Percentiles rank a stretch among this genome's conserved stretches.
phyloP scores from a whole-genome alignment of 1,139 yeast genomes.

The Pneumocystis canis region DNA sequence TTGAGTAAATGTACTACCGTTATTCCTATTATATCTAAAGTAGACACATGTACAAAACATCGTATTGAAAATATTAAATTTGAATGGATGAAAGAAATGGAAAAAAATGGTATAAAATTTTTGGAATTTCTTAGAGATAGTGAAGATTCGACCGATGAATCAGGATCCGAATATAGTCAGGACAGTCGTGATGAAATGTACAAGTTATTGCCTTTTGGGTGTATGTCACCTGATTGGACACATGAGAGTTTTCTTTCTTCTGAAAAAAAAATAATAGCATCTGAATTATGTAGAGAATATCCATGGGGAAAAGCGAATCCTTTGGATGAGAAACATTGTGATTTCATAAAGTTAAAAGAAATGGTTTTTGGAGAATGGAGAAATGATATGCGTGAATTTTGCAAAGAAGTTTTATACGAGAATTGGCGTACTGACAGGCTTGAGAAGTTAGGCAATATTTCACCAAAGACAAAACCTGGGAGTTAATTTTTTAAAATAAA shows the following conservation, averaged over 20 bases:
- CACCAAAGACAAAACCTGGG: background rate
- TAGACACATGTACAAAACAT: background rate
- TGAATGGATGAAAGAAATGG: background rate
- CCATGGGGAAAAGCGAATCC: background rate
- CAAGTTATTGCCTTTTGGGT: background rate
- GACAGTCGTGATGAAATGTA: background rate
- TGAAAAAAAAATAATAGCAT: background rate
- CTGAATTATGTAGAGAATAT: background rate
- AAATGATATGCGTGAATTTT: background rate
- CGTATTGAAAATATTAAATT: background rate
- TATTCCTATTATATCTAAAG: background rate
- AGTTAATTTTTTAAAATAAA: background rate
- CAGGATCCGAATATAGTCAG: background rate
- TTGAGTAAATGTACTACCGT: background rate
- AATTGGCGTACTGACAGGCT: constrained; percentile 1
- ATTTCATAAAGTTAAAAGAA: background rate
- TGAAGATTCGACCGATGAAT: background rate
- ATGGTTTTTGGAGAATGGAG: constrained; percentile 2
- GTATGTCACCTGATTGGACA: background rate
- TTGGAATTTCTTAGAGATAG: background rate
- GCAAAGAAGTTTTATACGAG: background rate
- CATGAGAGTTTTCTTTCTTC: background rate
- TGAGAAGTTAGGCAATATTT: background rate
- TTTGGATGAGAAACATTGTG: background rate
- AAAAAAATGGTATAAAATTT: background rate